Evolutionary conservation across 176 grass and related monocot species (phyloP).

Genomic region (Hordeum vulgare): DNA sequence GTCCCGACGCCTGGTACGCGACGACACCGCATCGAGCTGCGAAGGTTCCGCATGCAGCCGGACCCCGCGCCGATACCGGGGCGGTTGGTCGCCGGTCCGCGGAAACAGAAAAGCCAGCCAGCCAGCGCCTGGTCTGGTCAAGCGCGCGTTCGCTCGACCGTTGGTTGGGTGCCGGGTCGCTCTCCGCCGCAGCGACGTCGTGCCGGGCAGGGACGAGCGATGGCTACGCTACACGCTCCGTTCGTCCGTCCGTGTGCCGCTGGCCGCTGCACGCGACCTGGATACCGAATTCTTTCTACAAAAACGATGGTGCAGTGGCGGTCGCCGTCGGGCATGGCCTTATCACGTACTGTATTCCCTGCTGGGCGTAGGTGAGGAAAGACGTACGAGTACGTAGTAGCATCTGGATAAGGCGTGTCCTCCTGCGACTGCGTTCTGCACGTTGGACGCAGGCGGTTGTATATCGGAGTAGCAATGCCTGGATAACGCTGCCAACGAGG

Average conservation of each 20-base stretch:
- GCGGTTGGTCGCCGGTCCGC: not conserved
- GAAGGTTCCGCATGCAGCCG: not conserved
- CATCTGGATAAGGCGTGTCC: not conserved
- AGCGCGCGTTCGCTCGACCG: not conserved
- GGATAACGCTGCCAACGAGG: not conserved
- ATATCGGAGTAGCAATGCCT: too few species aligned
- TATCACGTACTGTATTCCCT: not conserved
- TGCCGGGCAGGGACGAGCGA: not conserved
- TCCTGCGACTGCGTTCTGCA: not conserved
- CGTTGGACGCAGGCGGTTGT: not conserved
- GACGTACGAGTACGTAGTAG: too few species aligned
- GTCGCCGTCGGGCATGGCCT: not conserved
- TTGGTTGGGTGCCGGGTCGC: not conserved
- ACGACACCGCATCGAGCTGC: not conserved
- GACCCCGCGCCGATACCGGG: not conserved
- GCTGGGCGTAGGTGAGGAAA: not conserved
- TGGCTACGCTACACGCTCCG: not conserved
- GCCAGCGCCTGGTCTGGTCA: not conserved
- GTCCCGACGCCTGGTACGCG: not conserved
- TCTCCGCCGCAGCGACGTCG: not conserved
- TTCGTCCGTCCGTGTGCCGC: not conserved
- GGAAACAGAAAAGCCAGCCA: not conserved
- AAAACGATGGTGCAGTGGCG: not conserved
- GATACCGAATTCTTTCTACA: not conserved
- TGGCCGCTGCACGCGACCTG: not conserved